Conservation (phyloP, 2,329 filamentous ascomycete genomes). For the Neonectria coccinea region DNA sequence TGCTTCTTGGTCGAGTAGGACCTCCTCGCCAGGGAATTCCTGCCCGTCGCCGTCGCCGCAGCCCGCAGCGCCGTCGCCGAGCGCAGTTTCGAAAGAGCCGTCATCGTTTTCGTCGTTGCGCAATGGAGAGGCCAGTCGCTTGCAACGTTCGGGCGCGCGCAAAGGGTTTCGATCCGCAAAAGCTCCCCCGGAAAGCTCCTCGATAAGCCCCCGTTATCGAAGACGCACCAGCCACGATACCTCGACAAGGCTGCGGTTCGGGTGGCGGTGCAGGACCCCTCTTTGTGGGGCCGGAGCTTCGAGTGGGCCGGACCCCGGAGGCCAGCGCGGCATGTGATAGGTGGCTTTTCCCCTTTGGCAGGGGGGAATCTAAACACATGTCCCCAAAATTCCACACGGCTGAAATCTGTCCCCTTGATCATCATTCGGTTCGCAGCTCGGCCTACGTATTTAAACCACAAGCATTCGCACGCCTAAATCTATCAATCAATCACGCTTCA, state of each 20-base stretch:
- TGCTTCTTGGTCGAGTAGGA: slow-evolving; percentile 46
- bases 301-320: not conserved
- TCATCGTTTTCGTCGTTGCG: slow-evolving; percentile 16
- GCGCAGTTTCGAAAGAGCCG: slow-evolving; percentile 30
- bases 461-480: not conserved
- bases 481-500: slow-evolving; percentile 4
- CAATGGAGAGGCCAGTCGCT: not conserved
- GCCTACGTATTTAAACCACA: slow-evolving; percentile 34
- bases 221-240: slow-evolving; percentile 17
- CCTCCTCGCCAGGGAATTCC: slow-evolving; percentile 4
- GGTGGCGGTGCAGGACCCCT: slow-evolving; percentile 27
- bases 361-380: slow-evolving; percentile 46
- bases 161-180: not conserved
- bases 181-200: not conserved
- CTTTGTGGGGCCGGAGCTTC: slow-evolving; percentile 10
- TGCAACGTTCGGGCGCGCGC: not conserved
- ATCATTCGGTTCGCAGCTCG: slow-evolving; percentile 25
- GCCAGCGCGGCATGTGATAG: slow-evolving; percentile 18
- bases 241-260: slow-evolving; percentile 14
- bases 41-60: not conserved
- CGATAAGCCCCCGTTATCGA: slow-evolving; percentile 24
- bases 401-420: slow-evolving; percentile 46
- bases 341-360: slow-evolving; percentile 19
- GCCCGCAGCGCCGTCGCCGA: slow-evolving; percentile 18
- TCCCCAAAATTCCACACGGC: slow-evolving; percentile 45